phyloP scores from a whole-genome alignment of 352 stramenopile genomes.

The Thraustochytrium sp. region DNA sequence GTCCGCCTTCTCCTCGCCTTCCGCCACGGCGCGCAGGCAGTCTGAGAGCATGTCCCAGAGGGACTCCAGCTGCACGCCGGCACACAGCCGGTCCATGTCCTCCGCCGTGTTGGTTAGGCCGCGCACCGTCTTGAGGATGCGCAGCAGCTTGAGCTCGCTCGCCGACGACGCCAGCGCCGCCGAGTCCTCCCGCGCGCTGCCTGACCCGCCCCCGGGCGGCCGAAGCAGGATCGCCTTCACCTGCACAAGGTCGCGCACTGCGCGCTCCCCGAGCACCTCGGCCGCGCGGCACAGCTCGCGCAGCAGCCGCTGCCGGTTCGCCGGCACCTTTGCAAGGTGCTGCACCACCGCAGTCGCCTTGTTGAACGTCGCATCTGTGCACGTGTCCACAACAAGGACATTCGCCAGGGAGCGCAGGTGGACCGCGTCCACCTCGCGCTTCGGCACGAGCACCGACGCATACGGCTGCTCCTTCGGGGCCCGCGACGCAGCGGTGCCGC shows the following conservation, averaged over 20 bases:
- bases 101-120: slow-evolving; percentile 13
- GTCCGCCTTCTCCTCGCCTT: background rate
- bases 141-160: slow-evolving; percentile 38
- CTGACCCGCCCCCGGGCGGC: background rate
- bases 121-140: slow-evolving; percentile 36
- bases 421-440: background rate
- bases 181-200: slow-evolving; percentile 2
- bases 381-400: slow-evolving; percentile 31
- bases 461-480: no score
- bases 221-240: background rate
- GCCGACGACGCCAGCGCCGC: background rate
- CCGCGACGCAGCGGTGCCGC: no score
- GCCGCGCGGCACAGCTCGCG: slow-evolving; percentile 37
- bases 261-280: slow-evolving; percentile 9
- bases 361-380: slow-evolving; percentile 33
- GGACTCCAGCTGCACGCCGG: slow-evolving; percentile 34
- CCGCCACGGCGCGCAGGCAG: background rate
- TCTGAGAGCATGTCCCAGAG: slow-evolving; percentile 22
- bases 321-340: background rate
- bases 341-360: slow-evolving; percentile 35
- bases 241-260: slow-evolving; percentile 29
- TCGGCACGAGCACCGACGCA: background rate
- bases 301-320: slow-evolving; percentile 6
- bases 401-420: slow-evolving; percentile 3
- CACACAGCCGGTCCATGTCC: slow-evolving; percentile 31